Evolutionary conservation across 1,139 yeast genomes (phyloP), one percentile per base, ranked within the genome.

Genomic region (Pneumocystis wakefieldiae): DNA sequence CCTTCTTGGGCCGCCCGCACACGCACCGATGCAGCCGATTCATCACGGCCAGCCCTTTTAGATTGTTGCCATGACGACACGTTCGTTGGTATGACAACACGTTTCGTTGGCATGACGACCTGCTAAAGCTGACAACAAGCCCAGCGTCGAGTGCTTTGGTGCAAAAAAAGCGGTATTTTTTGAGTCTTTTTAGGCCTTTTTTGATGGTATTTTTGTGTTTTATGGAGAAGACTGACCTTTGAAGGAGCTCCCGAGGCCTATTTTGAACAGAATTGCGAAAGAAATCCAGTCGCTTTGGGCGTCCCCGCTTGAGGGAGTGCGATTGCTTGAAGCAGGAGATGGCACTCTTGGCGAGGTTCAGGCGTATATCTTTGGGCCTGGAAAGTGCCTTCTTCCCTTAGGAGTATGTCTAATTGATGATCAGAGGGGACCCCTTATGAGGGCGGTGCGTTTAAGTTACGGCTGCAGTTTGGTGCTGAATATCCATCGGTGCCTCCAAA

Each of bases 371-470:
- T 37, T 57, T 14, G 59, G 59, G 5, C 59, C 59, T 4, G 59
- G 59, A 24, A 57, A 17, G 19, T 32, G 35, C 7, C 7, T 24
- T 24, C 3, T 12, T 1, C n/a, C 3, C 12, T 4, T 12, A 12
- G 32, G 15, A 17, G 6, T 57, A 36, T 57, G 14, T 8, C 7
- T 37, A 6, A 10, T 10, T 53, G 17, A 12, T 53, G 7, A 14
- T 53, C 29, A 57, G 59, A 57, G 6, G 42, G 42, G 6, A 57
- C 59, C 19, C 59, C 59, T 3, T 57, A 37, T 57, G 59, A 57
- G 14, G 59, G 59, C 8, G 59, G 59, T 1, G 59, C 59, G 3
- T 57, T 57, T 57, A 57, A 57, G 19, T 24, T 37, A 24, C 41
- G 42, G 5, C 12, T 57, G 12, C 41, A 37, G n/a, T 57, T 37